These are phyloP conservation scores for Arthroderma sp. DNA, from an alignment of 2,329 filamentous ascomycete genomes.

Conservation along the genomic window DNA sequence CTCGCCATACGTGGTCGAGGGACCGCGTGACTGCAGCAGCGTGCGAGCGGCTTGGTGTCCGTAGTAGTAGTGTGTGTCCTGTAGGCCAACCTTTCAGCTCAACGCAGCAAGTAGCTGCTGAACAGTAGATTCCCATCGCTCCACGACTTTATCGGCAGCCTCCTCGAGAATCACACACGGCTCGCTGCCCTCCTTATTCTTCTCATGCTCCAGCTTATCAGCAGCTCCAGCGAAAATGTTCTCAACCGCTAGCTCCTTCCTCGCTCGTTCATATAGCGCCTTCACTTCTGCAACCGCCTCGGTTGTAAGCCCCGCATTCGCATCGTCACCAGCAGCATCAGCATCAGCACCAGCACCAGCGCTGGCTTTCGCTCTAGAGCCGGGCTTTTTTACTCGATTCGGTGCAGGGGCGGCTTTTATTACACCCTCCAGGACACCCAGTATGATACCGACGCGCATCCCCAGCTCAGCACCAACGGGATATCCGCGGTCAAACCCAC, in stretches of 20 bases:
- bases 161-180: constrained; percentile 5
- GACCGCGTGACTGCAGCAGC: too few species aligned
- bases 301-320: constrained; percentile 1
- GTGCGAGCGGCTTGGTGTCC: too few species aligned
- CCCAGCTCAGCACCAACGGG: constrained; percentile 71
- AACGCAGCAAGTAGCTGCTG: constrained; percentile 40
- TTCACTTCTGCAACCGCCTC: constrained; percentile 14
- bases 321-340: constrained; percentile 2
- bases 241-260: constrained; percentile 9
- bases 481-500: constrained; percentile 86
- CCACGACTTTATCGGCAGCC: constrained; percentile 9
- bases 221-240: constrained; percentile 7
- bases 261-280: constrained; percentile 17
- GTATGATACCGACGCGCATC: constrained; percentile 54
- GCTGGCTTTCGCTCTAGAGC: too few species aligned
- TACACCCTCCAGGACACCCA: constrained; percentile 68
- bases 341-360: background rate
- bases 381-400: too few species aligned
- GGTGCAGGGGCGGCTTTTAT: constrained; percentile 16
- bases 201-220: background rate
- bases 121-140: constrained; percentile 13
- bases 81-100: background rate
- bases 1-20: too few species aligned
- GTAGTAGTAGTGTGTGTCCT: too few species aligned
- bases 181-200: background rate